Percentiles rank a stretch among this genome's conserved stretches.
Evolutionary conservation across 768 basidiomycete species (phyloP).

Genomic region (Trametes coccinea): DNA sequence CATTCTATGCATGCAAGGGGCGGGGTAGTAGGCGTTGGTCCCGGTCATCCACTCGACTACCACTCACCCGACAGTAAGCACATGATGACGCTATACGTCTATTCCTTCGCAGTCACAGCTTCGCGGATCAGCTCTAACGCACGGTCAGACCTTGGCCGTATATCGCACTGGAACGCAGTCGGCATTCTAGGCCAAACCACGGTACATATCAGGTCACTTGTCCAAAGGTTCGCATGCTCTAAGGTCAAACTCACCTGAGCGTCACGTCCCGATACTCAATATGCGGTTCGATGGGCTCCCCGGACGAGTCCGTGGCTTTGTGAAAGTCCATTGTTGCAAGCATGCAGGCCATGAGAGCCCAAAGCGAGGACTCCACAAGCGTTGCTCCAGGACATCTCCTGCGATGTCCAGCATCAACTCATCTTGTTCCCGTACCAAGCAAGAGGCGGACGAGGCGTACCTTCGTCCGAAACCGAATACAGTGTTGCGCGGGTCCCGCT

Average conservation of each 20-base stretch:
- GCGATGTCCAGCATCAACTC: background rate
- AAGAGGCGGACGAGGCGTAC: slow-evolving; percentile 1
- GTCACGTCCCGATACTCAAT: background rate
- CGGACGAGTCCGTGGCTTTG: slow-evolving; percentile 20
- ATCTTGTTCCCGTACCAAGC: background rate
- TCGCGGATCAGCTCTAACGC: slow-evolving; percentile 5
- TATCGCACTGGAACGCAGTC: slow-evolving; percentile 45
- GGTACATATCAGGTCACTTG: too few relatives aligned
- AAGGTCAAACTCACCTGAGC: background rate
- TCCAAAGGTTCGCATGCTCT: too few relatives aligned
- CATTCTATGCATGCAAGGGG: background rate
- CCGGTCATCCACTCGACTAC: too few relatives aligned
- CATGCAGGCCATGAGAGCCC: slow-evolving; percentile 21
- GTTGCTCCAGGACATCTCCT: slow-evolving; percentile 26
- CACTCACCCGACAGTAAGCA: too few relatives aligned
- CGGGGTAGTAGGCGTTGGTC: too few relatives aligned
- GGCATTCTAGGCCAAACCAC: background rate
- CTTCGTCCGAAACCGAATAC: slow-evolving; percentile 47
- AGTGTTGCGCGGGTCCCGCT: slow-evolving; percentile 39
- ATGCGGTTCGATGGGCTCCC: slow-evolving; percentile 3
- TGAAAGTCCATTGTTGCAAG: slow-evolving; percentile 24
- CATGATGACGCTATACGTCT: too few relatives aligned
- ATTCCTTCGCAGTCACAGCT: background rate
- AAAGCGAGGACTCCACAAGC: slow-evolving; percentile 24
- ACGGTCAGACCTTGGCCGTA: slow-evolving; percentile 48